Evolutionary conservation across 495 filamentous ascomycete genomes (phyloP), one percentile per base, ranked within the genome.

Genomic region (Podospora australis): DNA sequence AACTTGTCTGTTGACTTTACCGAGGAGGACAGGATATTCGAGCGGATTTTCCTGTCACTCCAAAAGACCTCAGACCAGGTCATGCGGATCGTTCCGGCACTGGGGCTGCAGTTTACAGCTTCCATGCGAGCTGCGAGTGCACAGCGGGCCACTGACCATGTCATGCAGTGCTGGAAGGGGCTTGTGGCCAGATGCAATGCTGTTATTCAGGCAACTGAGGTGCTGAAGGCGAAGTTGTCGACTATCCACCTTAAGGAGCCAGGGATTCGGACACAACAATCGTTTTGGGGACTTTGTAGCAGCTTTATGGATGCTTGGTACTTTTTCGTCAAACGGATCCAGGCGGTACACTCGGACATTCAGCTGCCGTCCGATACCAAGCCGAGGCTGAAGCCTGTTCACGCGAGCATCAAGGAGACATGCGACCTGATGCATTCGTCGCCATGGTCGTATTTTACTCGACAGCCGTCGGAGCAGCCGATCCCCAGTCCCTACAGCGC

Each of bases 281-380:
- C 82, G 39, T 92, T 95, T 63, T 96, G 89, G 89, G 79, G 79
- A 47, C 73, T 88, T 21, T 90, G 84, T 72, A 86, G 82, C 62
- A 67, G 69, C 34, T 94, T 90, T 57, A 79, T 91, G 63, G 72
- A 81, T 50, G 78, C 86, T 13, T 92, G 88, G 69, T 79, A 81
- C 50, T 78, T 88, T 40, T 70, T 94, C 1, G 82, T 83, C 10
- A 76, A 75, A 32, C 81, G 82, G 52, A 79, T 90, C 63, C 84
- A 81, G 58, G 78, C 85, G 47, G 56, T 67, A 16, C 78, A 82
- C 35, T 74, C 78, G 59, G 78, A 70, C 39, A 70, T 87, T 32
- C 65, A 70, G 55, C 72, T 92, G 44, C 79, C 82, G 22, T 55
- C 71, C 22, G 84, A 90, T 47, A 78, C 88, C 24, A 77, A 86